Conservation (phyloP, 495 filamentous ascomycete genomes). For the Tricharina praecox region DNA sequence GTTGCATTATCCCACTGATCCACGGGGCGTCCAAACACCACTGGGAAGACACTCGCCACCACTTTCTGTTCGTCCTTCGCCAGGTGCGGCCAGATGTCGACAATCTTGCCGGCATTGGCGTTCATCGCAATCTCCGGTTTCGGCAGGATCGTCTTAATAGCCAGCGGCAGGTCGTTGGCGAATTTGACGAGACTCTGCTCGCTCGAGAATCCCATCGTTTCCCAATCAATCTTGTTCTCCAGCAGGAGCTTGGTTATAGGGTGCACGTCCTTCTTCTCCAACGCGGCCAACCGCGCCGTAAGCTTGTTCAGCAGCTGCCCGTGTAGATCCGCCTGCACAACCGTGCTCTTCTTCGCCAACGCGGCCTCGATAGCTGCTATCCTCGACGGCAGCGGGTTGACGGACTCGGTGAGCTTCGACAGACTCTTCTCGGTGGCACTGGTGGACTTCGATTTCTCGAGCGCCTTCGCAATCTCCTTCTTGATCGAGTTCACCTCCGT, state of each 20-base stretch:
- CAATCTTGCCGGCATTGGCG: background rate
- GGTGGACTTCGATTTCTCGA: background rate
- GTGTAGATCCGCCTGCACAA: background rate
- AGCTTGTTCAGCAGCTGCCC: background rate
- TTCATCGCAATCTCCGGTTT: background rate
- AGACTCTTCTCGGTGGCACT: background rate
- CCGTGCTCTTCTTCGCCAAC: background rate
- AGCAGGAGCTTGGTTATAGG: background rate
- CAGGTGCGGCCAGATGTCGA: background rate
- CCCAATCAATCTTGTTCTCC: background rate
- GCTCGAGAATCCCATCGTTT: background rate
- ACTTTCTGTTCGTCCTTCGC: background rate
- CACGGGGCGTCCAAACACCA: background rate
- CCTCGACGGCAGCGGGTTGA: background rate
- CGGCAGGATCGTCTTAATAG: background rate
- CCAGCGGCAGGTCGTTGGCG: background rate
- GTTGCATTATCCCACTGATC: background rate
- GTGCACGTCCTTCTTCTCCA: background rate
- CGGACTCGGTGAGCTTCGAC: background rate
- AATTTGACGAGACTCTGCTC: background rate
- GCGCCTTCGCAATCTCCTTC: no score
- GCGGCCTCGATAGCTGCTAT: background rate
- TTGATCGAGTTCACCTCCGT: no score
- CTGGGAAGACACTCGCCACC: background rate
- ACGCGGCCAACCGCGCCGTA: background rate